Percentiles rank a stretch among this genome's conserved stretches.
phyloP scores from a whole-genome alignment of 495 filamentous ascomycete species.

The Aspergillus diversus region DNA sequence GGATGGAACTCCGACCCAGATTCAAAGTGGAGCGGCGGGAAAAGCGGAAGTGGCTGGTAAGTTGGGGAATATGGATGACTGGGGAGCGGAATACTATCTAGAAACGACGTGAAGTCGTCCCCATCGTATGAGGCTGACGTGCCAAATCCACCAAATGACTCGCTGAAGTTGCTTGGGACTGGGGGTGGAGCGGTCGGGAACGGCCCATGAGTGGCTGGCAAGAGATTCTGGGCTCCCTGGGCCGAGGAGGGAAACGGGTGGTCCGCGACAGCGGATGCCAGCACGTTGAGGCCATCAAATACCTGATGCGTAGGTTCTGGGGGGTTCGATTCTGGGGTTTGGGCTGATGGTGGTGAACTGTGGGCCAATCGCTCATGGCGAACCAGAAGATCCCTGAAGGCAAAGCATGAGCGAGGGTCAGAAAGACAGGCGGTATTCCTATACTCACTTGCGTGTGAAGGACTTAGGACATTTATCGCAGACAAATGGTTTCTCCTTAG shows the following conservation, averaged over 20 bases:
- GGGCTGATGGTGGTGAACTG: slow-evolving; percentile 25
- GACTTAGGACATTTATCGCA: slow-evolving; percentile 44
- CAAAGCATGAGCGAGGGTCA: not conserved
- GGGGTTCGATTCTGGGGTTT: slow-evolving; percentile 21
- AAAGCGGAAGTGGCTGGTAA: slow-evolving; percentile 45
- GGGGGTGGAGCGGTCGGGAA: slow-evolving; percentile 15
- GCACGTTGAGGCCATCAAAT: slow-evolving; percentile 37
- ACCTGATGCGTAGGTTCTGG: slow-evolving; percentile 28
- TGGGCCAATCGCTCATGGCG: slow-evolving; percentile 45
- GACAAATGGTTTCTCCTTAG: slow-evolving; percentile 47
- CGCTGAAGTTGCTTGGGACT: slow-evolving; percentile 34
- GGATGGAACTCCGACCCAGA: slow-evolving; percentile 37
- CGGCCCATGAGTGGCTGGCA: slow-evolving; percentile 18
- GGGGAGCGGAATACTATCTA: slow-evolving; percentile 46
- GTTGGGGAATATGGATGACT: slow-evolving; percentile 45
- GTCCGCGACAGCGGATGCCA: slow-evolving; percentile 40
- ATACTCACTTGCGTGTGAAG: slow-evolving; percentile 46
- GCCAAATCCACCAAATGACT: slow-evolving; percentile 31
- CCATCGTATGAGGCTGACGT: slow-evolving; percentile 30
- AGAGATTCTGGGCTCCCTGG: slow-evolving; percentile 1
- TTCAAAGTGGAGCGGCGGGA: slow-evolving; percentile 39
- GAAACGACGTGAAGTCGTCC: slow-evolving; percentile 46
- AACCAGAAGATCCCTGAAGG: slow-evolving; percentile 37
- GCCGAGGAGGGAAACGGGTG: slow-evolving; percentile 18
- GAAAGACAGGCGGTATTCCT: not conserved